Conservation (phyloP, 164 flowering plant species). For the Magnolia kwangsiensis region DNA sequence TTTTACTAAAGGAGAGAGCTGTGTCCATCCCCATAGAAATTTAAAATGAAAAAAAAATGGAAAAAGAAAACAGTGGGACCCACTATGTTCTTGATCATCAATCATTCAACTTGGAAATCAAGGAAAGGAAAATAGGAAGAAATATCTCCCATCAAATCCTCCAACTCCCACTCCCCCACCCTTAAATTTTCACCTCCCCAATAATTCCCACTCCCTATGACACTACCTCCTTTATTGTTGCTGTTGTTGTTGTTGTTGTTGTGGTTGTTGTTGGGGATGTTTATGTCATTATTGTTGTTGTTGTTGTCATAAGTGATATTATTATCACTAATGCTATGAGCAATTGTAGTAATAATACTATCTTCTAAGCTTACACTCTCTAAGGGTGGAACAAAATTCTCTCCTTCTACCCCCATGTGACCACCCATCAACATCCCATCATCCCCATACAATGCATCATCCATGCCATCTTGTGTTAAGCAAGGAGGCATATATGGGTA, state of each 20-base stretch:
- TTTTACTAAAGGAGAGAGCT: not conserved
- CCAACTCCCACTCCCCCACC: constrained; percentile 79
- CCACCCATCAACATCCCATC: constrained; percentile 16
- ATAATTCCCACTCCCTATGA: constrained; percentile 29
- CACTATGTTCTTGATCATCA: not conserved
- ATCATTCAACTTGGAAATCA: constrained; percentile 53
- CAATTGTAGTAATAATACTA: constrained; percentile 2
- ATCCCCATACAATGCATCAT: constrained; percentile 30
- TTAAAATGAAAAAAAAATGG: not conserved
- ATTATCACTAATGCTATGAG: constrained; percentile 1
- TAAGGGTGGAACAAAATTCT: constrained; percentile 41
- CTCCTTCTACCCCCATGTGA: constrained; percentile 28
- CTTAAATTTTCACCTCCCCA: constrained; percentile 61
- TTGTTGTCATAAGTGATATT: constrained; percentile 8
- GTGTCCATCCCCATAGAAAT: not conserved
- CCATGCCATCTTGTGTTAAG: constrained; percentile 25
- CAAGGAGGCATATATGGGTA: constrained; percentile 25
- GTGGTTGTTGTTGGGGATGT: constrained; percentile 14
- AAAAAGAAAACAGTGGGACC: not conserved
- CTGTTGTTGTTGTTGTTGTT: constrained; percentile 30
- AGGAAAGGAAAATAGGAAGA: constrained; percentile 59
- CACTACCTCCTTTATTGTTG: constrained; percentile 17
- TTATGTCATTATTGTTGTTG: constrained; percentile 16
- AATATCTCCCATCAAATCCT: constrained; percentile 73
- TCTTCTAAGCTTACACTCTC: constrained; percentile 39